Evolutionary conservation across 2,329 filamentous ascomycete species (phyloP), one percentile per base, ranked within the genome.

Genomic region (Eutypella sp.): DNA sequence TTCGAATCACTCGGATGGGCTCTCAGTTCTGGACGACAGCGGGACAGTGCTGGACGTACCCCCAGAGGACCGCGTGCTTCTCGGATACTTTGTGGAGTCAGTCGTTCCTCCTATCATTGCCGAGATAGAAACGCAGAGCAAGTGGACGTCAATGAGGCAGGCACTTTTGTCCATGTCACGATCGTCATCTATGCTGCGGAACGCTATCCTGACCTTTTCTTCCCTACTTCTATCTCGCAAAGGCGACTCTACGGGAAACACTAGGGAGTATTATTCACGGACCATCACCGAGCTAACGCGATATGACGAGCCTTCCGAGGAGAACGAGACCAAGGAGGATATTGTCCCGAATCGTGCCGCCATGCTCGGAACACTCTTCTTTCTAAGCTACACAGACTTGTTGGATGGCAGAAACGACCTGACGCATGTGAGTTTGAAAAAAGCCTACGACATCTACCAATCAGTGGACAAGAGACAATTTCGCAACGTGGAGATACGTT

Each of bases 371-470:
- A 67, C 74, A 0, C 55, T 78, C 8, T 79, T 79, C 59, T 72
- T 79, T 46, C 64, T 79, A 3, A 75, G 73, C 40, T 79, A 79
- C 48, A 72, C 75, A 19, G 74, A 78, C 49, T 68, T 75, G 10
- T 57, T 75, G 4, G 67, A 71, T 45, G 66, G 62, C 9, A 59
- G 64, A n/a, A 66, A 70, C 5, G 61, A 66, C 19, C 63, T 68
- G n/a, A 74, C 75, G 1, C 73, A 78, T 50, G 61, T 66, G 2
- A 72, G 77, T 36, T 59, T 80, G 7, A 69, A 75, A 48, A 66
- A 71, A 11, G 75, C 75, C 1, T 76, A 78, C 47, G 58, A 57
- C 5, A 58, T 77, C 4, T 73, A 78, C 45, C 69, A 70, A 45
- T 60, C 57, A n/a, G 67, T 65, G 19, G 62, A 67, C 16, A 68